Evolutionary conservation across 2,329 filamentous ascomycete genomes (phyloP).

Genomic region (Trichoderma gracile): DNA sequence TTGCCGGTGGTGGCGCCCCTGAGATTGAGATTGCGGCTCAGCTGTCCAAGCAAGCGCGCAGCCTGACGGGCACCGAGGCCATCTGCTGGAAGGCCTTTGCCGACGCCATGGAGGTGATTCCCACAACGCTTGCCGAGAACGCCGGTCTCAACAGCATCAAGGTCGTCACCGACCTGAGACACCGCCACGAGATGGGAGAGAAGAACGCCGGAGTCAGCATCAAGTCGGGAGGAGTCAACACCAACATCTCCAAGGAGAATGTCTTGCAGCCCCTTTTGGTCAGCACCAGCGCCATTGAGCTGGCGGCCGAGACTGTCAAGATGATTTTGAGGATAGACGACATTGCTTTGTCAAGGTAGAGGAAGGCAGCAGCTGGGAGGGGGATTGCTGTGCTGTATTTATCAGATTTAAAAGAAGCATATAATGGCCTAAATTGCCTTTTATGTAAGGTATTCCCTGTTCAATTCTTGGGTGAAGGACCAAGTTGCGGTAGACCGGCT

Average conservation of each 20-base stretch:
- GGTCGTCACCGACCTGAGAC: conserved; percentile 92
- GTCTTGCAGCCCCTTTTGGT: conserved; percentile 94
- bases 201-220: conserved; percentile 97
- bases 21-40: conserved; percentile 95
- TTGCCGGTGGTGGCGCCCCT: conserved; percentile 92
- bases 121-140: conserved; percentile 95
- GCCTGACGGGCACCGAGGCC: conserved; percentile 85
- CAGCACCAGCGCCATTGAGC: conserved; percentile 94
- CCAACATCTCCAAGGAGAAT: conserved; percentile 95
- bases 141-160: conserved; percentile 98
- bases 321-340: conserved; percentile 75
- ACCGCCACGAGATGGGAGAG: conserved; percentile 93
- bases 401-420: conserved; percentile 1
- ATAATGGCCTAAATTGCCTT: not conserved
- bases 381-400: conserved; percentile 43
- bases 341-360: conserved; percentile 63
- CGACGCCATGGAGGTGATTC: conserved; percentile 94
- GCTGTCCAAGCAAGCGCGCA: conserved; percentile 77
- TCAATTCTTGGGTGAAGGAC: too few species aligned
- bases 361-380: conserved; percentile 29
- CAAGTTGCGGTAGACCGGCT: too few species aligned
- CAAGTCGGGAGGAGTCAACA: conserved; percentile 94
- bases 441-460: too few species aligned
- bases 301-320: conserved; percentile 98
- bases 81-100: conserved; percentile 99